phyloP scores from a whole-genome alignment of 73 alveolate species.

The Uronychia binucleata region DNA sequence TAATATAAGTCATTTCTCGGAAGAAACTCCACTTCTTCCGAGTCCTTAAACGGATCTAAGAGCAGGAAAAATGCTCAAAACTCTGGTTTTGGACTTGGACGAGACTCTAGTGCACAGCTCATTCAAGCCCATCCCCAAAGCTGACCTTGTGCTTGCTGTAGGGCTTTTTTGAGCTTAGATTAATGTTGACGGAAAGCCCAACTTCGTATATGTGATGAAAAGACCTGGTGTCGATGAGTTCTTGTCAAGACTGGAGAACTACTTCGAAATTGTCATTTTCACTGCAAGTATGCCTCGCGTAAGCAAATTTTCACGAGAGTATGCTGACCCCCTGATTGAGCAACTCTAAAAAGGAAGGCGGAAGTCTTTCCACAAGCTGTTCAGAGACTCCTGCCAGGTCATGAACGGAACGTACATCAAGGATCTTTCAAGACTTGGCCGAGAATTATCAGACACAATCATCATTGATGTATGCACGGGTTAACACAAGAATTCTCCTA shows the following conservation, averaged over 20 bases:
- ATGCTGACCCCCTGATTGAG: constrained; percentile 71
- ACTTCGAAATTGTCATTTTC: constrained; percentile 57
- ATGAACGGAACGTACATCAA: constrained; percentile 69
- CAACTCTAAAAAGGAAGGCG: constrained; percentile 32
- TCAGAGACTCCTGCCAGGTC: constrained; percentile 77
- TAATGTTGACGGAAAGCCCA: constrained; percentile 68
- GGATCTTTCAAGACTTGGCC: constrained; percentile 66
- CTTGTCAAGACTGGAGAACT: constrained; percentile 48
- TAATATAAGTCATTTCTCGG: no score
- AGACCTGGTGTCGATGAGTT: constrained; percentile 87
- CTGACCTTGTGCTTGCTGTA: not conserved
- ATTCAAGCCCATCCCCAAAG: not conserved
- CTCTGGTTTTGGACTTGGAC: not conserved
- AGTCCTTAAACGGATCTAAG: not conserved
- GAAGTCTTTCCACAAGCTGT: constrained; percentile 40
- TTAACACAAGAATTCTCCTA: not conserved
- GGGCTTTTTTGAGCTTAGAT: constrained; percentile 24
- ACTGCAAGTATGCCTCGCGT: constrained; percentile 63
- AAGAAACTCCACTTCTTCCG: no score
- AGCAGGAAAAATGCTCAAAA: not conserved
- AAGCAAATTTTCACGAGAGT: constrained; percentile 1
- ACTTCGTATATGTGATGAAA: constrained; percentile 72
- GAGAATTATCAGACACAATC: constrained; percentile 79
- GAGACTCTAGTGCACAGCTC: not conserved
- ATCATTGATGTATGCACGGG: constrained; percentile 44